Evolutionary conservation across 202 grass and related monocot genomes (phyloP).

Genomic region (Musa balbisiana): DNA sequence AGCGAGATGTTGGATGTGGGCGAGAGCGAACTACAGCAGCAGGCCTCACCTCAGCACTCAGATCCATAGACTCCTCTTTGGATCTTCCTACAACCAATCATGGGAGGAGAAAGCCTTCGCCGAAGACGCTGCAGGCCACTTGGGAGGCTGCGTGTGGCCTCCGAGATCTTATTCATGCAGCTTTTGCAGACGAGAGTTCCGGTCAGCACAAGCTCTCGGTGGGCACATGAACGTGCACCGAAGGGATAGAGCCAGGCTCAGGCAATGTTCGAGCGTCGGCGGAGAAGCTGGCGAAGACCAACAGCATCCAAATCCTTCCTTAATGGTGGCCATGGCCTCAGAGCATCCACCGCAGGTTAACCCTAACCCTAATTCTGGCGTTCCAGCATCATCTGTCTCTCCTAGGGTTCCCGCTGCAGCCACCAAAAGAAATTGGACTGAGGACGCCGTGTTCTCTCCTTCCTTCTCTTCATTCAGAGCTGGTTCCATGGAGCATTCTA

Average conservation of each 20-base stretch:
- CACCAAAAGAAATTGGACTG: neutral
- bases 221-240: constrained; percentile 14
- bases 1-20: constrained; percentile 6
- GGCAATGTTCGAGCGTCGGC: neutral
- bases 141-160: constrained; percentile 6
- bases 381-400: neutral
- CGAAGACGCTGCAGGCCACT: neutral
- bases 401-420: neutral
- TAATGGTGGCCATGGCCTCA: no score
- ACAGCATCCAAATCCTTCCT: no score
- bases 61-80: neutral
- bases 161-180: constrained; percentile 7
- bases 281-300: neutral
- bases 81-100: neutral
- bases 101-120: constrained; percentile 12
- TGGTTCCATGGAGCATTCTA: no score
- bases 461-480: neutral
- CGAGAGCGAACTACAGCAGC: no score
- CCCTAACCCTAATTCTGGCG: constrained; percentile 12
- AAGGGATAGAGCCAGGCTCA: neutral
- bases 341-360: neutral
- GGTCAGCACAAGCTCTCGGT: constrained; percentile 6
- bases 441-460: neutral
- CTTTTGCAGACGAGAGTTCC: constrained; percentile 1
- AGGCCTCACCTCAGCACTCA: neutral